Base-by-base conservation (phyloP, 2,329 filamentous ascomycete genomes). In the Penicillium sp. region DNA sequence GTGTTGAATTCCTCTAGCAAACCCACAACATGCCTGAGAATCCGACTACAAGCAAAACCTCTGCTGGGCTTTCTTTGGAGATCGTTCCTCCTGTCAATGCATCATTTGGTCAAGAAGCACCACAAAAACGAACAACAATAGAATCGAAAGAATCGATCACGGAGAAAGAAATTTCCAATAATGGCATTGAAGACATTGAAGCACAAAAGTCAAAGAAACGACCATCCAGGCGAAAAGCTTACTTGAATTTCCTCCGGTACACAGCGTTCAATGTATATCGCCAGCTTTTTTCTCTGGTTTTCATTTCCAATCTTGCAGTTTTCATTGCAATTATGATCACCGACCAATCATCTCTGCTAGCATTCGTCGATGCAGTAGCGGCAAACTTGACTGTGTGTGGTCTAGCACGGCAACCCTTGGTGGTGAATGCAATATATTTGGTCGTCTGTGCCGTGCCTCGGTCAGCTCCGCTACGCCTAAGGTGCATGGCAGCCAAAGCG, bases 371-470 rank as follows among this genome's bases (percentile, higher is more conserved):
- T 54, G 76, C 76, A 20, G 66, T 72, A 1, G 71, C 76, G 5
- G 70, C 72, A 50, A 82, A 82, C 61, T 60, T 82, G 53, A 66
- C 77, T 3, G 74, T 72, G 3, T 75, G 77, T 38, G 73, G 80
- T 30, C 63, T 80, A 38, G 75, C 80, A 52, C 77, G 80, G 56
- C 79, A 82, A 63, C 80, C 81, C 57, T 68, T 81, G 48, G 70
- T 82, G n/a, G 76, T 82, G 66, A 82, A 82, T 65, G 63, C 70
- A 16, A 72, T 82, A 46, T 82, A 81, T 64, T 63, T 68, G 51
- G 59, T 74, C 11, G 77, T 79, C 53, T 73, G 72, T 57, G 73
- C 71, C 18, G 72, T 77, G 48, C 77, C 78, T n/a, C 67, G 68
- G 49, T 75, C 68, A 30, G 70, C 74, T 23, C 79, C 80, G 1